Percentiles rank a stretch among this genome's conserved stretches.
Conservation (phyloP, 2,329 filamentous ascomycete species). For the Teratosphaeria epicoccoides region DNA sequence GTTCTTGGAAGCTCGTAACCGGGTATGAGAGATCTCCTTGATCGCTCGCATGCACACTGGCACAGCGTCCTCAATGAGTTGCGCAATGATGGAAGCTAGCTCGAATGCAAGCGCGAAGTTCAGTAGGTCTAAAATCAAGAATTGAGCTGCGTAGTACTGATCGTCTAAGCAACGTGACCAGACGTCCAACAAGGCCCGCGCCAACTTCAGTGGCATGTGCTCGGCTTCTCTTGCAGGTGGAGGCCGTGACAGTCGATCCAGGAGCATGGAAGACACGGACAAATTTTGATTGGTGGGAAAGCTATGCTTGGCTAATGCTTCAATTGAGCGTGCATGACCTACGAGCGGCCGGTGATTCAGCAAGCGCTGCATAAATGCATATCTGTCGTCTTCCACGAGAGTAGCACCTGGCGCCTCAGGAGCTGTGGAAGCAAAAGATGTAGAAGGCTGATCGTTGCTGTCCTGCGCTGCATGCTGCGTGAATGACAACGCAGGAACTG, state of each 20-base stretch:
- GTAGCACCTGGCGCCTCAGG: conserved; percentile 1
- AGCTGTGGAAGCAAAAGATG: conserved; percentile 1
- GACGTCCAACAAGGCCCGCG: conserved; percentile 51
- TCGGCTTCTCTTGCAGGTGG: conserved; percentile 39
- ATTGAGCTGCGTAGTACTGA: conserved; percentile 51
- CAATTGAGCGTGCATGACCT: conserved; percentile 47
- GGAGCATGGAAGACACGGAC: conserved; percentile 28
- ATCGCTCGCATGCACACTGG: conserved; percentile 35
- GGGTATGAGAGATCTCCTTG: conserved; percentile 45
- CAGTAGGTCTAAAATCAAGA: conserved; percentile 54
- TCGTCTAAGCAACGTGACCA: conserved; percentile 61
- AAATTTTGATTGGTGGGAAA: conserved; percentile 48
- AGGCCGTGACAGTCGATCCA: conserved; percentile 54
- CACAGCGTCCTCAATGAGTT: conserved; percentile 47
- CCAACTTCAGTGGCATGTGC: conserved; percentile 53
- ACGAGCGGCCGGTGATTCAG: conserved; percentile 50
- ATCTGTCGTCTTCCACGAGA: conserved; percentile 10
- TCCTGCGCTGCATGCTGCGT: conserved; percentile 15
- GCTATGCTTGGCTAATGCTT: conserved; percentile 52
- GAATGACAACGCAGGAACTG: conserved; percentile 41
- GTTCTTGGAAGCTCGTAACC: conserved; percentile 28
- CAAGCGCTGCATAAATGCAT: conserved; percentile 47
- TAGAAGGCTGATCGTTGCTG: conserved; percentile 10
- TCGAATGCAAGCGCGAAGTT: conserved; percentile 54
- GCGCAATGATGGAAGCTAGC: conserved; percentile 47